These are phyloP conservation scores for Clonostachys byssicola DNA, from an alignment of 2,329 filamentous ascomycete genomes.

Conservation along the genomic window DNA sequence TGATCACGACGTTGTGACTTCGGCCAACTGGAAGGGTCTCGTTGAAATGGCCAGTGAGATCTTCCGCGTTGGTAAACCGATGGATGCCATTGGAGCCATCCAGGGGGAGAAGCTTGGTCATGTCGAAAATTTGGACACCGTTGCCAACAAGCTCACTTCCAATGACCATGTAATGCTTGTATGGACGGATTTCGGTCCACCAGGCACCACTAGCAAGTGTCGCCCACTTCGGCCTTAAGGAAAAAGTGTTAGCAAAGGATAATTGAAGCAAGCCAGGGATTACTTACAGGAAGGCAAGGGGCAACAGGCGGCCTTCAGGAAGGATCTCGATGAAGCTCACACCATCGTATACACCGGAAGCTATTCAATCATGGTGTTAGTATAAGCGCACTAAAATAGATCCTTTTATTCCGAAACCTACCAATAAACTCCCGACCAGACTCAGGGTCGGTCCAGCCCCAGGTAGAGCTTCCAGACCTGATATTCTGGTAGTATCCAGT, in stretches of 20 bases:
- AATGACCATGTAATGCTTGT: slow-evolving; percentile 23
- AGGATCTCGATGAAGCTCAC: slow-evolving; percentile 34
- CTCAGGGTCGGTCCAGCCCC: slow-evolving; percentile 35
- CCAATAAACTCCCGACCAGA: slow-evolving; percentile 19
- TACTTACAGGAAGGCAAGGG: slow-evolving; percentile 30
- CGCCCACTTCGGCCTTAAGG: too few relatives aligned
- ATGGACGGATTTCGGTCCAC: slow-evolving; percentile 30
- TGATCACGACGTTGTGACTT: slow-evolving; percentile 44
- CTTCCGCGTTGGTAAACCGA: slow-evolving; percentile 17
- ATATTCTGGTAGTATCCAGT: slow-evolving; percentile 11
- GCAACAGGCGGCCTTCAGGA: slow-evolving; percentile 31
- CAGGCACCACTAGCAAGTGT: slow-evolving; percentile 2
- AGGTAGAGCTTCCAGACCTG: slow-evolving; percentile 19
- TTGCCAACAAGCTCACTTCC: slow-evolving; percentile 37
- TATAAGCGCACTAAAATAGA: too few relatives aligned
- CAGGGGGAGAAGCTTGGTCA: slow-evolving; percentile 38
- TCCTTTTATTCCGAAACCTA: background rate
- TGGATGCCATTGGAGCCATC: slow-evolving; percentile 25
- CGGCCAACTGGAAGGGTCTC: slow-evolving; percentile 25
- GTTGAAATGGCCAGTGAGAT: slow-evolving; percentile 23
- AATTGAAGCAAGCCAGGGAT: too few relatives aligned
- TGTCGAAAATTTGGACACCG: slow-evolving; percentile 58
- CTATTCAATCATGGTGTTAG: too few relatives aligned
- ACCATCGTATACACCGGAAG: background rate
- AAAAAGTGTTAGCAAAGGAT: too few relatives aligned